Percentiles rank a stretch among this genome's conserved stretches.
These are phyloP conservation scores for Triadica sebifera DNA, from an alignment of 345 rosid species.

Conservation along the genomic window DNA sequence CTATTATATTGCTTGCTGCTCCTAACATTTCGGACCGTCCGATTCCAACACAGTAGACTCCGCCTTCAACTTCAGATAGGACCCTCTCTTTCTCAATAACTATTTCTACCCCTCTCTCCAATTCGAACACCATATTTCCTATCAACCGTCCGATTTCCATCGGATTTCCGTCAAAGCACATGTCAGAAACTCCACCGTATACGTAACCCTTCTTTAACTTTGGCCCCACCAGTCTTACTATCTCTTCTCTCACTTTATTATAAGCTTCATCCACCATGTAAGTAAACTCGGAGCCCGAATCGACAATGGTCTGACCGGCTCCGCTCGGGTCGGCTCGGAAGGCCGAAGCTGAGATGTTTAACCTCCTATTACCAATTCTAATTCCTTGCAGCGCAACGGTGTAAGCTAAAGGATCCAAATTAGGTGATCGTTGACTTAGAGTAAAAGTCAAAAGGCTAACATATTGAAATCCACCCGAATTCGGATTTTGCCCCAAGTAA, in stretches of 20 bases:
- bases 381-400: constrained; percentile 73
- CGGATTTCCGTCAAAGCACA: constrained; percentile 60
- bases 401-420: constrained; percentile 77
- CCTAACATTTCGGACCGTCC: constrained; percentile 71
- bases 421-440: constrained; percentile 61
- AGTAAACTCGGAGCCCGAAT: constrained; percentile 89
- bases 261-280: constrained; percentile 82
- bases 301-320: constrained; percentile 88
- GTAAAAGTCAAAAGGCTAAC: constrained; percentile 48
- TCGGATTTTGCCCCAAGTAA: constrained; percentile 68
- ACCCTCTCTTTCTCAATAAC: constrained; percentile 46
- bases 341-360: constrained; percentile 44
- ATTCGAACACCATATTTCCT: too few species aligned
- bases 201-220: constrained; percentile 58
- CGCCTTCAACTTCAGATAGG: too few species aligned
- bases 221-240: constrained; percentile 56
- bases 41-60: too few species aligned
- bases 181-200: constrained; percentile 63
- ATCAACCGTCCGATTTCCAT: constrained; percentile 53
- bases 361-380: constrained; percentile 43
- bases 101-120: constrained; percentile 78
- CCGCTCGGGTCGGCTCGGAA: constrained; percentile 76
- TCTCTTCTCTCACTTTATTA: constrained; percentile 54
- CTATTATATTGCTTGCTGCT: constrained; percentile 72
- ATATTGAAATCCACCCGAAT: constrained; percentile 50